Conservation (phyloP, 768 basidiomycete genomes). For the Boletus reticulatus region DNA sequence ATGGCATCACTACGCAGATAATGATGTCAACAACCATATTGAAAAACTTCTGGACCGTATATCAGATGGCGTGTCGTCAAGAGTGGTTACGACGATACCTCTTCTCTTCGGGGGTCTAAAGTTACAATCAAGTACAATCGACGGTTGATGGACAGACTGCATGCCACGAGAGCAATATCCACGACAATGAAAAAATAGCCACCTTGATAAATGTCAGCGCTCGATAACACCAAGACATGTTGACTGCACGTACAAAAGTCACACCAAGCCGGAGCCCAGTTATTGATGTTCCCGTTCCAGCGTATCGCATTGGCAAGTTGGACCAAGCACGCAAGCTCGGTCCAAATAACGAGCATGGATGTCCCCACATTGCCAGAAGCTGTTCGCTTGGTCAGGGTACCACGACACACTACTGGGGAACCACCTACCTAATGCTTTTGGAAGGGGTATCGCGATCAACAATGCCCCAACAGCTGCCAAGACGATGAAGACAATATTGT, state of each 20-base stretch:
- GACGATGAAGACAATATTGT: slow-evolving; percentile 24
- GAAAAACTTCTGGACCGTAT: slow-evolving; percentile 20
- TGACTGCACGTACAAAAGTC: slow-evolving; percentile 46
- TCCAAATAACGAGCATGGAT: slow-evolving; percentile 35
- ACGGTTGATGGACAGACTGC: slow-evolving; percentile 47
- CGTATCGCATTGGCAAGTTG: slow-evolving; percentile 35
- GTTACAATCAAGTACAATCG: slow-evolving; percentile 46
- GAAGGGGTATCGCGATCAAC: slow-evolving; percentile 43
- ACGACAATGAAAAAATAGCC: slow-evolving; percentile 34
- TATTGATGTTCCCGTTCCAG: slow-evolving; percentile 34
- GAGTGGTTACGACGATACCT: slow-evolving; percentile 4
- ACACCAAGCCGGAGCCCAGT: slow-evolving; percentile 47
- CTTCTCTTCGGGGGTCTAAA: slow-evolving; percentile 4
- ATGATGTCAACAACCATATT: slow-evolving; percentile 26
- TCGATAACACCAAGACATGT: background rate
- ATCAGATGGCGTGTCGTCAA: background rate
- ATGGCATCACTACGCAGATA: slow-evolving; percentile 34
- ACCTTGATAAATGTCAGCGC: slow-evolving; percentile 7
- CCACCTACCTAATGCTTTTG: slow-evolving; percentile 53
- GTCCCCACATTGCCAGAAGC: slow-evolving; percentile 33
- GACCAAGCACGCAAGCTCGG: slow-evolving; percentile 21
- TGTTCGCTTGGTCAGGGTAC: background rate
- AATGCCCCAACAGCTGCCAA: slow-evolving; percentile 40
- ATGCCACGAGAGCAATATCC: slow-evolving; percentile 37
- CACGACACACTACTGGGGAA: background rate